phyloP scores from a whole-genome alignment of 352 stramenopile species.

The Globisporangium lucens region DNA sequence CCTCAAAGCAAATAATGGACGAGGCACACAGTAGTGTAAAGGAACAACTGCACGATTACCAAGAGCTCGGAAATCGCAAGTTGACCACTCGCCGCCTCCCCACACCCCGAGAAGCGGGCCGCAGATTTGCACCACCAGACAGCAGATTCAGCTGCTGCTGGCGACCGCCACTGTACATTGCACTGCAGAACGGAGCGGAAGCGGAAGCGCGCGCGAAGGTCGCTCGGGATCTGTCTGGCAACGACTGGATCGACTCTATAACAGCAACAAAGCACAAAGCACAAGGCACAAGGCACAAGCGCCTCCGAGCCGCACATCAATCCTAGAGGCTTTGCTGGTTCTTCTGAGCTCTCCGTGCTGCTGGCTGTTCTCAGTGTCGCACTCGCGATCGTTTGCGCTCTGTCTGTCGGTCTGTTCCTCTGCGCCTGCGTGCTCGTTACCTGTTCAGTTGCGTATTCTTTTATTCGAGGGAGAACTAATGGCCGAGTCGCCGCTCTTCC shows the following conservation, averaged over 20 bases:
- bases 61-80: no score
- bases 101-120: no score
- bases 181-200: neutral
- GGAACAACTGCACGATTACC: no score
- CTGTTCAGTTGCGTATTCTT: neutral
- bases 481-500: constrained; percentile 16
- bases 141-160: no score
- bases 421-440: neutral
- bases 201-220: neutral
- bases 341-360: neutral
- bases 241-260: neutral
- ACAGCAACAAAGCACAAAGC: neutral
- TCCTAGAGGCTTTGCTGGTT: neutral
- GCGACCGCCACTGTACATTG: neutral
- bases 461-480: neutral
- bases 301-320: neutral
- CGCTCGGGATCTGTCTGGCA: neutral
- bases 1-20: no score
- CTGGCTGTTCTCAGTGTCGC: neutral
- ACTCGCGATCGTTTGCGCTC: neutral
- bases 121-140: no score
- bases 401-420: neutral
- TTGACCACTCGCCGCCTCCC: no score
- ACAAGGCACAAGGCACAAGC: neutral
- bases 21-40: no score